Base-by-base conservation (phyloP, 2,329 filamentous ascomycete species). In the Penicillium sp. region DNA sequence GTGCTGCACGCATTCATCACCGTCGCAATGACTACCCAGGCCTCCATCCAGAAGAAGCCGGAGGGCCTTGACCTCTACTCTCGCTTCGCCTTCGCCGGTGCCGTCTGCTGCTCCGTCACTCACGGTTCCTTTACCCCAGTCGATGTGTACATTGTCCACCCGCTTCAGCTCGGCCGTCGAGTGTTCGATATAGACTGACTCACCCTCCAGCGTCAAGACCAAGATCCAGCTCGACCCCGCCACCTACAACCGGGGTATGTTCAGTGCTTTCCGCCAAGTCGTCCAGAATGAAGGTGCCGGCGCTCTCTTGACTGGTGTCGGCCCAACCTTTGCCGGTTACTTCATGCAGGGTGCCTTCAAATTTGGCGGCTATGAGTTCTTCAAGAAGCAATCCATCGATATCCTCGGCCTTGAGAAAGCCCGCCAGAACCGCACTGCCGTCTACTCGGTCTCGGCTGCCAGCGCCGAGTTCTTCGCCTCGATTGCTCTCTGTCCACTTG, bases 61-160 rank as follows among this genome's bases (percentile, higher is more conserved):
- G n/a, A n/a, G 80, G n/a, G n/a, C n/a, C n/a, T n/a, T n/a, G n/a
- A n/a, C 11, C 25, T 4, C 5, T 23, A 23, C 21, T 9, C 6
- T 27, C 10, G 25, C 74, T 96, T 96, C 77, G 91, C 93, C 74
- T 86, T 98, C 63, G 90, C 93, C 63, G 93, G 93, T 75, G 93
- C 93, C 62, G 77, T 97, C 78, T 96, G 93, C 84, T 98, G 93
- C 75, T 93, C 90, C 61, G 77, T 97, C 75, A 98, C 93, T 67
- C 93, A 98, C 81, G 93, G 91, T 73, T 85, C 80, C 65, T 83
- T 97, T 63, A 98, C 93, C 58, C 93, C 93, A 67, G 89, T 98
- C 72, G 93, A 98, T 86, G 93, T 98, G 91, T 97, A 93, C 73
- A 90, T 87, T 47, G n/a, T n/a, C n/a, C n/a, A n/a, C n/a, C n/a